Evolutionary conservation across 2,329 filamentous ascomycete genomes (phyloP).

Genomic region (Fusarium miscanthi): DNA sequence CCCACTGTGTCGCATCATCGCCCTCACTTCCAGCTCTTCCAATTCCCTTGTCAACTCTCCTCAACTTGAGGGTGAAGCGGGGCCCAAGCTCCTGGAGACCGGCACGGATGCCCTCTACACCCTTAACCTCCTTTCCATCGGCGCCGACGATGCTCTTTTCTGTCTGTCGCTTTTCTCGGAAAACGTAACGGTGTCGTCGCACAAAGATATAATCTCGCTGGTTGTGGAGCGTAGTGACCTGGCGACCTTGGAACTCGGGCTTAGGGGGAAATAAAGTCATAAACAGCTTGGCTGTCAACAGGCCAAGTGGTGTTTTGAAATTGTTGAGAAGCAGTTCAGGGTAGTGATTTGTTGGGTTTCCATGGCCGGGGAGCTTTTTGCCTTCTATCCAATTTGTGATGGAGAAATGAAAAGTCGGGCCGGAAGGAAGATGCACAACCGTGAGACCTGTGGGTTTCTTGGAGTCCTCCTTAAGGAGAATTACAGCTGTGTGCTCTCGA

Average conservation of each 20-base stretch:
- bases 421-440: conserved; percentile 83
- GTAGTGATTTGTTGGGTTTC: conserved; percentile 86
- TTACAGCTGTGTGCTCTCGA: conserved; percentile 82
- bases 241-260: conserved; percentile 85
- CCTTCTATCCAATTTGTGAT: conserved; percentile 93
- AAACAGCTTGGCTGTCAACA: conserved; percentile 88
- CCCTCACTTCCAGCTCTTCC: conserved; percentile 74
- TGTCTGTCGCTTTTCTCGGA: conserved; percentile 85
- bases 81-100: conserved; percentile 93
- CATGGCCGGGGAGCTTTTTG: conserved; percentile 88
- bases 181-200: conserved; percentile 88
- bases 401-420: conserved; percentile 92
- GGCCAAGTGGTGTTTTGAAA: conserved; percentile 91
- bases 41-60: conserved; percentile 91
- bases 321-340: conserved; percentile 93
- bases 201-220: conserved; percentile 98
- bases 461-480: conserved; percentile 88
- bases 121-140: conserved; percentile 85
- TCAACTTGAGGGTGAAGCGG: conserved; percentile 79
- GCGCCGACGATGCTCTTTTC: conserved; percentile 87
- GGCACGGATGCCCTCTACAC: conserved; percentile 85
- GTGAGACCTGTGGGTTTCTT: conserved; percentile 87
- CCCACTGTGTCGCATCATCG: conserved; percentile 86
- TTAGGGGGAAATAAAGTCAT: conserved; percentile 69
- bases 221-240: conserved; percentile 93